phyloP scores from a whole-genome alignment of 352 stramenopile genomes.

The Phytophthora sansomeana region DNA sequence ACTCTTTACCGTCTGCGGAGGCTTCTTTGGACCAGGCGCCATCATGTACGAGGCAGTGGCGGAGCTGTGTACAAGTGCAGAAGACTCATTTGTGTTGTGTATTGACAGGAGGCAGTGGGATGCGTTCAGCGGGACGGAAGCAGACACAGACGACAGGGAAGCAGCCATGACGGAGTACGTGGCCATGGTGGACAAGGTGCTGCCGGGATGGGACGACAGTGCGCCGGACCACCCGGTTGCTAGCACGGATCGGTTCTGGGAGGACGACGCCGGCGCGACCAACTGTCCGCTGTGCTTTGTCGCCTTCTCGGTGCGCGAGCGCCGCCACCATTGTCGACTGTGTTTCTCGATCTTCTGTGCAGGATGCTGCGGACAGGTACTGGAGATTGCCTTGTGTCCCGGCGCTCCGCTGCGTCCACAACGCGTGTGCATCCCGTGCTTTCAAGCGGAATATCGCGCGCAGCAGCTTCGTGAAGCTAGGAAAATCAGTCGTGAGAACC shows the following conservation, averaged over 20 bases:
- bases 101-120: slow-evolving; percentile 71
- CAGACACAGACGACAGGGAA: slow-evolving; percentile 31
- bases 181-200: slow-evolving; percentile 59
- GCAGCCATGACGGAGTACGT: slow-evolving; percentile 70
- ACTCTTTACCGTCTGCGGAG: slow-evolving; percentile 62
- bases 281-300: slow-evolving; percentile 60
- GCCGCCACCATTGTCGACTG: slow-evolving; percentile 77
- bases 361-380: slow-evolving; percentile 49
- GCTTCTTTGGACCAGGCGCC: slow-evolving; percentile 52
- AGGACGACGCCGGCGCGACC: slow-evolving; percentile 50
- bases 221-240: slow-evolving; percentile 61
- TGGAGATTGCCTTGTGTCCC: slow-evolving; percentile 70
- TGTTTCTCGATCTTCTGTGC: slow-evolving; percentile 80
- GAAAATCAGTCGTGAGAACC: slow-evolving; percentile 65
- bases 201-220: slow-evolving; percentile 69
- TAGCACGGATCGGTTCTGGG: slow-evolving; percentile 65
- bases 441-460: slow-evolving; percentile 55
- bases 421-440: slow-evolving; percentile 69
- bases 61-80: not conserved
- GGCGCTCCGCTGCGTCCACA: slow-evolving; percentile 62
- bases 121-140: slow-evolving; percentile 46
- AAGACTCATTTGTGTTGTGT: slow-evolving; percentile 1
- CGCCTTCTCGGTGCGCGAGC: slow-evolving; percentile 49
- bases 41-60: slow-evolving; percentile 59
- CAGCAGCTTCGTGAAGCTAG: slow-evolving; percentile 59